Base-by-base conservation (phyloP, 2,329 filamentous ascomycete genomes). In the Arthrobotrys sinensis region DNA sequence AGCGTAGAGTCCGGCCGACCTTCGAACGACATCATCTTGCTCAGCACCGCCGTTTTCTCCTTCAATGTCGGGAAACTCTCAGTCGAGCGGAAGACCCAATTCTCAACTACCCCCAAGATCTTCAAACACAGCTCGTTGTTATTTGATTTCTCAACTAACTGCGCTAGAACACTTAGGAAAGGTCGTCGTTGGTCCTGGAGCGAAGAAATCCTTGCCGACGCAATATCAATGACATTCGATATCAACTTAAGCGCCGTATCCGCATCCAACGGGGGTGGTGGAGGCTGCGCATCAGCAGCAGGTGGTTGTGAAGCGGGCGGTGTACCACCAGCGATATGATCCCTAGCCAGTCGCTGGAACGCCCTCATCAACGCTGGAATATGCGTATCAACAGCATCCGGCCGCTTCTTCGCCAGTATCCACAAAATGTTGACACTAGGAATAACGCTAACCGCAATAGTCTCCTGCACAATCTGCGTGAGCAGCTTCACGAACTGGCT, bases 21-120 rank as follows among this genome's bases (percentile, higher is more conserved):
- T 85, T 99, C 96, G 81, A 99, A 99, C 0, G 94, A 91, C 14
- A 98, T 86, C 96, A 99, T 99, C 86, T 99, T 99, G 82, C 97
- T 94, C n/a, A 99, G 86, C 0, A 99, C 96, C 0, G 96, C 96
- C 0, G 95, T 98, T 86, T 99, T 99, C 85, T 99, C 96, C 84
- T 99, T 99, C 0, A 99, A 88, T 0, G 96, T 99, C 0, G 96
- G 96, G 88, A 96, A 97, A 1, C 94, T 96, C 80, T 97, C 96
- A 75, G 93, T 94, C 0, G 93, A 96, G 80, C 93, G 90, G 86
- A 99, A 99, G 4, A 99, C 93, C 96, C 96, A 99, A 36, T 88
- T 89, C 83, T 98, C 95, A 3, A 97, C 95, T 89, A 99, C 95
- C 63, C 91, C 90, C 32, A 99, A 86, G 68, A 99, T 94, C 85